phyloP scores from a whole-genome alignment of 2,329 filamentous ascomycete species.

The Apiospora kogelbergensis region DNA sequence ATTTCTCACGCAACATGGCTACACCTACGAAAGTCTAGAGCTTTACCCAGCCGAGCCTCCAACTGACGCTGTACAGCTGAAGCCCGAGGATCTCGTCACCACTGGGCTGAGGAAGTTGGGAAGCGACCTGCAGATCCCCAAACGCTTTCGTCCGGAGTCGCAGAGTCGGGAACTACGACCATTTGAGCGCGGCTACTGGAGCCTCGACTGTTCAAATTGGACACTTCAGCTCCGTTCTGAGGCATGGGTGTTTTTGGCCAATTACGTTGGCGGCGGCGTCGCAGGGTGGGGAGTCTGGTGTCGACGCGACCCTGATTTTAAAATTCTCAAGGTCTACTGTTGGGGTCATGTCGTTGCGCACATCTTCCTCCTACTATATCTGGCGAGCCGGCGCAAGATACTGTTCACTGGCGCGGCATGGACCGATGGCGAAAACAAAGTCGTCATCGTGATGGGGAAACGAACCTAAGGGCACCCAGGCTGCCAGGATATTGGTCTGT shows the following conservation, averaged over 20 bases:
- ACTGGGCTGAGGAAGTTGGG: constrained; percentile 52
- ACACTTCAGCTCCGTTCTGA: constrained; percentile 42
- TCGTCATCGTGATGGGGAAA: constrained; percentile 44
- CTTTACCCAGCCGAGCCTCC: constrained; percentile 57
- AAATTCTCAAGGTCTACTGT: constrained; percentile 66
- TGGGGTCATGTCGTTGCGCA: constrained; percentile 75
- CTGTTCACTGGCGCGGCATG: constrained; percentile 60
- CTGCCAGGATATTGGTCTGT: not conserved
- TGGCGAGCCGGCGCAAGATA: constrained; percentile 66
- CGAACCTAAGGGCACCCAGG: not conserved
- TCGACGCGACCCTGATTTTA: constrained; percentile 41
- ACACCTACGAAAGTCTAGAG: constrained; percentile 38
- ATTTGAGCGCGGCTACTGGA: constrained; percentile 80
- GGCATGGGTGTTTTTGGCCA: constrained; percentile 63
- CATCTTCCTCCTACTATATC: constrained; percentile 72
- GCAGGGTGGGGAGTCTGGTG: constrained; percentile 70
- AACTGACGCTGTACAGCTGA: constrained; percentile 43
- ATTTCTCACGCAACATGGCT: constrained; percentile 26
- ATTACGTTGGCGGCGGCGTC: constrained; percentile 57
- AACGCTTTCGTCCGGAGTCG: constrained; percentile 52
- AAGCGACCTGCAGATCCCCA: constrained; percentile 48
- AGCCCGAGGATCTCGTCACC: constrained; percentile 54
- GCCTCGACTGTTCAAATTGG: constrained; percentile 60
- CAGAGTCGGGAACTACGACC: constrained; percentile 49
- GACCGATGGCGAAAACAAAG: constrained; percentile 62